Evolutionary conservation across 2,329 filamentous ascomycete species (phyloP).

Genomic region (Colletotrichum sublineola): DNA sequence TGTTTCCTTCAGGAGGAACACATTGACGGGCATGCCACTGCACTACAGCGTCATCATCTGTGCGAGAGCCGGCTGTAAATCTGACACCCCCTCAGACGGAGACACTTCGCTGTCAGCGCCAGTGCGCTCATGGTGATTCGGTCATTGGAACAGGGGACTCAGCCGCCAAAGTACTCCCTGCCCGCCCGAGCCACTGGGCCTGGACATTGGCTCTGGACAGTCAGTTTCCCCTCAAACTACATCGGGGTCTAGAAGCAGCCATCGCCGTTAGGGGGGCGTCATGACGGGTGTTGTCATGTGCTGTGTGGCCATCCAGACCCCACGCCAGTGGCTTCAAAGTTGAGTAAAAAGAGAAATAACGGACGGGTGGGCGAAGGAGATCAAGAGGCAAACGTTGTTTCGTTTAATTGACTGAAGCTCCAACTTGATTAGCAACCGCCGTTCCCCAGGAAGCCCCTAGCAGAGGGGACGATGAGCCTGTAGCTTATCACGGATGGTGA

Average conservation of each 20-base stretch:
- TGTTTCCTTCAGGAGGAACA: conserved; percentile 9
- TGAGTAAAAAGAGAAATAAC: not conserved
- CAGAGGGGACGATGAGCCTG: conserved; percentile 12
- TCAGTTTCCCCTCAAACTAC: not conserved
- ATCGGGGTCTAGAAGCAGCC: conserved; percentile 9
- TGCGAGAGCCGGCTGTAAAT: conserved; percentile 23
- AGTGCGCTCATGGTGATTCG: conserved; percentile 26
- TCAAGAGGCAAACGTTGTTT: conserved; percentile 11
- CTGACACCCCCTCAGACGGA: conserved; percentile 27
- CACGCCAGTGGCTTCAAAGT: conserved; percentile 14
- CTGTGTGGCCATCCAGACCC: not conserved
- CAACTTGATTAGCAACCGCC: not conserved
- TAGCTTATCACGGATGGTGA: conserved; percentile 7
- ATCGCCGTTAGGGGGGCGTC: conserved; percentile 18
- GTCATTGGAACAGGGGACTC: conserved; percentile 5
- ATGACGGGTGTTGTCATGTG: not conserved
- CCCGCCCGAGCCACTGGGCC: conserved; percentile 1
- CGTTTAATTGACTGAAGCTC: conserved; percentile 13
- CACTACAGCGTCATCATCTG: conserved; percentile 18
- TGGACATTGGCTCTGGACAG: not conserved
- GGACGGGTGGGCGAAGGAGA: not conserved
- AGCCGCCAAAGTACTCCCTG: conserved; percentile 15
- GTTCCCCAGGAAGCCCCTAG: conserved; percentile 19
- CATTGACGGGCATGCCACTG: conserved; percentile 22
- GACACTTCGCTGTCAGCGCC: not conserved